Base-by-base conservation (phyloP, 257 asterid species). In the Ilex aquifolium region DNA sequence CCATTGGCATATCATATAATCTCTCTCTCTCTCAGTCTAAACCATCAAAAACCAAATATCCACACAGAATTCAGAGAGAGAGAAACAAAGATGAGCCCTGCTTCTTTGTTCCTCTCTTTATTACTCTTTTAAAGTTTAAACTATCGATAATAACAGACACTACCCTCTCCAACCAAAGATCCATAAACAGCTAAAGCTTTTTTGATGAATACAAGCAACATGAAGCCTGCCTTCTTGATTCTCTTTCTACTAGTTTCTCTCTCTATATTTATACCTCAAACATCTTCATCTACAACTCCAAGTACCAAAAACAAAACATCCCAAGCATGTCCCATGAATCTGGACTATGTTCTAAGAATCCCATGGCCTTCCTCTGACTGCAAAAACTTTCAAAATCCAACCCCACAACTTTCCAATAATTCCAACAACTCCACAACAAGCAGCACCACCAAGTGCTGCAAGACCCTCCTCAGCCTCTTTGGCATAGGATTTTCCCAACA, bases 351-450 rank as follows among this genome's bases (percentile, higher is more conserved):
- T 2, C 63, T 56, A 27, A 76, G 58, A 61, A 72, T 77, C 52
- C 95, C 95, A 72, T 91, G 98, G 96, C 79, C 83, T 7, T 66
- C 69, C 46, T 78, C 90, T 8, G 81, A 77, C 29, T 88, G 98
- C 76, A 74, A 71, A 57, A 68, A 54, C 36, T 48, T 14, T 10
- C 6, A 10, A 15, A 12, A 49, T 52, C 15, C 62, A 40, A 64
- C 67, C 44, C 67, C 67, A 4, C 68, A 56, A 66, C 32, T 63
- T 63, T n/a, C 66, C 10, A 65, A 60, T 70, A 70, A 53, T 51
- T 31, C 72, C 74, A 64, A 17, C 27, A 44, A 53, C 13, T 44
- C 77, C 16, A 32, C 36, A 44, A 44, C 69, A 14, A 62, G 56
- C 14, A 65, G 32, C 59, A 70, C 44, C 21, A 44, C 42, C 57